Evolutionary conservation across 139 green algal species (phyloP).

Genomic region (Haematococcus sp.): DNA sequence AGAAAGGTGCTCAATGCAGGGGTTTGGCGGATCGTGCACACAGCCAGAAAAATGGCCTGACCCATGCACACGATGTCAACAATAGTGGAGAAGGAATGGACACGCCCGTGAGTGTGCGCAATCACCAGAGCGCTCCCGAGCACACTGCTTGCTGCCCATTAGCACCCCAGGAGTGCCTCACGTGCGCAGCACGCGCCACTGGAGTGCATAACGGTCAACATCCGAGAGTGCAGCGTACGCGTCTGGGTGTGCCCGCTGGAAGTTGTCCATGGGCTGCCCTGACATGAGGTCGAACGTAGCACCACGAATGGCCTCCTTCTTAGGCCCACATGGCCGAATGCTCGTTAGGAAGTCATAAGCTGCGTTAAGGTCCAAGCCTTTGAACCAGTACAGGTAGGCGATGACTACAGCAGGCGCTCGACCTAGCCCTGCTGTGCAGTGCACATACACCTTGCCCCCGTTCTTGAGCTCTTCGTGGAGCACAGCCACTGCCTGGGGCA

Average conservation of each 20-base stretch:
- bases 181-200: slow-evolving; percentile 14
- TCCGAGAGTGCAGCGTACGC: neutral
- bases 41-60: too few species aligned
- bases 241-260: neutral
- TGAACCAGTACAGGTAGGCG: slow-evolving; percentile 42
- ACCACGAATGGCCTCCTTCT: slow-evolving; percentile 71
- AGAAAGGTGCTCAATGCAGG: too few species aligned
- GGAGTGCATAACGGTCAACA: slow-evolving; percentile 16
- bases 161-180: too few species aligned
- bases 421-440: slow-evolving; percentile 77
- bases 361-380: slow-evolving; percentile 56
- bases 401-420: slow-evolving; percentile 73
- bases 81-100: too few species aligned
- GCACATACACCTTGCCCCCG: slow-evolving; percentile 64
- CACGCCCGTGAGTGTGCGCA: too few species aligned
- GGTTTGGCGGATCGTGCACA: too few species aligned
- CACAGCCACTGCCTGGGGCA: slow-evolving; percentile 52
- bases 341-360: slow-evolving; percentile 70
- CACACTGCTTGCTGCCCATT: too few species aligned
- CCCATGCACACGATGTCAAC: too few species aligned
- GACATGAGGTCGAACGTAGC: slow-evolving; percentile 67
- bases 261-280: neutral
- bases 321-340: slow-evolving; percentile 81
- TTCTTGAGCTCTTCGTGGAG: slow-evolving; percentile 27
- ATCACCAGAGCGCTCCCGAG: too few species aligned